A percentile compares a stretch with the other conserved stretches of the same genome.
Conservation (phyloP, 2,329 filamentous ascomycete genomes). For the Aureobasidium mangrovei region DNA sequence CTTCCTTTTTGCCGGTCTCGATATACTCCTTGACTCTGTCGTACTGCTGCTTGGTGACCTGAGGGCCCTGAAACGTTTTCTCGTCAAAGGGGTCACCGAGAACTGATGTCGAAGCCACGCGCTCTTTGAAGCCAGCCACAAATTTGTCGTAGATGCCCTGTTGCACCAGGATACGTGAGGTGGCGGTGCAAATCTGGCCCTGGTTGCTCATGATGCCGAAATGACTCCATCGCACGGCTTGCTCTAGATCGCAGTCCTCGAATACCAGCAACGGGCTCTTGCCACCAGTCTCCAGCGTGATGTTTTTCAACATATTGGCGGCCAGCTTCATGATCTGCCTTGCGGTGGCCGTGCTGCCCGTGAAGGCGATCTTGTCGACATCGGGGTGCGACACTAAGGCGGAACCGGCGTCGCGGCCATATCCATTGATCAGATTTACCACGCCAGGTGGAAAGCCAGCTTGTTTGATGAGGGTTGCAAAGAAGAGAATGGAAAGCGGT, state of each 20-base stretch:
- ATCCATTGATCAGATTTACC: slow-evolving; percentile 62
- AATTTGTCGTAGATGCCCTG: slow-evolving; percentile 51
- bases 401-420: slow-evolving; percentile 56
- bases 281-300: slow-evolving; percentile 50
- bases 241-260: slow-evolving; percentile 44
- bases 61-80: slow-evolving; percentile 59
- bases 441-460: slow-evolving; percentile 70
- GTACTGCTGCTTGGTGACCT: slow-evolving; percentile 34
- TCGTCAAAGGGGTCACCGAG: slow-evolving; percentile 59
- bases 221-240: slow-evolving; percentile 57
- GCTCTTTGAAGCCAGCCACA: slow-evolving; percentile 48
- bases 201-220: slow-evolving; percentile 45
- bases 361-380: slow-evolving; percentile 69
- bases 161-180: slow-evolving; percentile 46
- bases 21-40: slow-evolving; percentile 11
- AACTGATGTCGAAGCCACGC: slow-evolving; percentile 49
- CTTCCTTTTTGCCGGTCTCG: slow-evolving; percentile 10
- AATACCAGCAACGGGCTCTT: slow-evolving; percentile 48
- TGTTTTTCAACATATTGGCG: slow-evolving; percentile 50
- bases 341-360: slow-evolving; percentile 62
- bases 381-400: slow-evolving; percentile 57
- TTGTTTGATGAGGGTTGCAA: slow-evolving; percentile 57
- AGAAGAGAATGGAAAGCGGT: slow-evolving; percentile 44
- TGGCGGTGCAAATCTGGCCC: slow-evolving; percentile 49
- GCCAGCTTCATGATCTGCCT: slow-evolving; percentile 64